These are phyloP conservation scores for Russula compacta DNA, from an alignment of 768 basidiomycete genomes.

Conservation along the genomic window DNA sequence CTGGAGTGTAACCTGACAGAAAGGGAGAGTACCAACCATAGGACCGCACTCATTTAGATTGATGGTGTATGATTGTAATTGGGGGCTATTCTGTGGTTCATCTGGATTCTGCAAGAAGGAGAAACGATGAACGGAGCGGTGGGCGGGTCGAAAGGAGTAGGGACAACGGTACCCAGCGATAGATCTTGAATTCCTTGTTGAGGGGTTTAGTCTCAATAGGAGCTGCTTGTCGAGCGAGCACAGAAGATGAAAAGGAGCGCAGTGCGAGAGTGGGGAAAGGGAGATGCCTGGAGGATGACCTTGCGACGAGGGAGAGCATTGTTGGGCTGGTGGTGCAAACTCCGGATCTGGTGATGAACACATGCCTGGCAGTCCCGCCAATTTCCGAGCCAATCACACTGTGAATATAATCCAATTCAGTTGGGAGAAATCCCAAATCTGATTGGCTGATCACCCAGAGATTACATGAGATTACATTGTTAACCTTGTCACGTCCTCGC, in stretches of 20 bases:
- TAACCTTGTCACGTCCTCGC: too few species aligned
- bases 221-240: conserved; percentile 31
- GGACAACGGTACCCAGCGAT: conserved; percentile 77
- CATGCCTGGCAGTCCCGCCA: too few species aligned
- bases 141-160: not conserved
- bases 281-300: conserved; percentile 2
- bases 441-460: too few species aligned
- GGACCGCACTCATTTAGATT: conserved; percentile 94
- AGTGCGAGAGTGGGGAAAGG: not conserved
- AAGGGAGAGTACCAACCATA: conserved; percentile 48
- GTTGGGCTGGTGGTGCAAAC: conserved; percentile 19
- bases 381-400: too few species aligned
- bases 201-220: conserved; percentile 59
- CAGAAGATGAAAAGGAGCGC: conserved; percentile 26
- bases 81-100: conserved; percentile 84
- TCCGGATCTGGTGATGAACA: too few species aligned
- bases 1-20: not conserved
- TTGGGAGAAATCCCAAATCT: too few species aligned
- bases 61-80: conserved; percentile 81
- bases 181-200: conserved; percentile 96
- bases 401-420: too few species aligned
- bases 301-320: conserved; percentile 5
- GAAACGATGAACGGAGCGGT: not conserved
- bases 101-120: conserved; percentile 69
- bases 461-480: too few species aligned